phyloP scores from a whole-genome alignment of 352 stramenopile species.

The Plasmopara muralis region DNA sequence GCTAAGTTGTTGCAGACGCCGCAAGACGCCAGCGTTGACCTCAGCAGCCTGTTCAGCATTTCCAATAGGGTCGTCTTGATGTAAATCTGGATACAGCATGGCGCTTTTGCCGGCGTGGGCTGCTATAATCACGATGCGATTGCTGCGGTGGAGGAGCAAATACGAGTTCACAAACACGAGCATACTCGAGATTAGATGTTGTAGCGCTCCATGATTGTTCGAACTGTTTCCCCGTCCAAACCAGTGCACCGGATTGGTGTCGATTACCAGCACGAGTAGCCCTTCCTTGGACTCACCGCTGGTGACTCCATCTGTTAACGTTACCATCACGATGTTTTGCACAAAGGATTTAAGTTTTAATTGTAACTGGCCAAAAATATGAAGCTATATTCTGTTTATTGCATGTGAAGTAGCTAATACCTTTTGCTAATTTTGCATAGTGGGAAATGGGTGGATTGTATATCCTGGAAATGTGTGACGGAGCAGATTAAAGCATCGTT shows the following conservation, averaged over 20 bases:
- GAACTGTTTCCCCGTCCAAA: slow-evolving; percentile 33
- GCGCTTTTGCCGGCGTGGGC: slow-evolving; percentile 61
- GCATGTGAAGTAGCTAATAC: too few species aligned
- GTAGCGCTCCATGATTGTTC: slow-evolving; percentile 26
- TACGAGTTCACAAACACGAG: slow-evolving; percentile 86
- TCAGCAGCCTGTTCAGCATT: slow-evolving; percentile 63
- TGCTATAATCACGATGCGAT: slow-evolving; percentile 78
- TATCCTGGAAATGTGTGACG: too few species aligned
- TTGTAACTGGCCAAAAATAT: too few species aligned
- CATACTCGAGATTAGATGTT: slow-evolving; percentile 67
- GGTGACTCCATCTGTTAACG: too few species aligned
- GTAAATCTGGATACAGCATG: slow-evolving; percentile 73
- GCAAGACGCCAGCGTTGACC: slow-evolving; percentile 67
- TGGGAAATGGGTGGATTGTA: too few species aligned
- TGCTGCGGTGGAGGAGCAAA: slow-evolving; percentile 78
- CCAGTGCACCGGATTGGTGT: slow-evolving; percentile 76
- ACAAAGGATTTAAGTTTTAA: too few species aligned
- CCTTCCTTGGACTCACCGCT: slow-evolving; percentile 43
- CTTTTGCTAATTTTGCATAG: too few species aligned
- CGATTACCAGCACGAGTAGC: slow-evolving; percentile 70
- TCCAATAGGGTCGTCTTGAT: slow-evolving; percentile 55
- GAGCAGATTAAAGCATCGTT: too few species aligned
- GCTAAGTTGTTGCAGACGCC: slow-evolving; percentile 55
- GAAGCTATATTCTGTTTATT: too few species aligned
- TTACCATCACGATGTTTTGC: too few species aligned